Conservation (phyloP, 1,284 basidiomycete species). For the Puccinia polysora region DNA sequence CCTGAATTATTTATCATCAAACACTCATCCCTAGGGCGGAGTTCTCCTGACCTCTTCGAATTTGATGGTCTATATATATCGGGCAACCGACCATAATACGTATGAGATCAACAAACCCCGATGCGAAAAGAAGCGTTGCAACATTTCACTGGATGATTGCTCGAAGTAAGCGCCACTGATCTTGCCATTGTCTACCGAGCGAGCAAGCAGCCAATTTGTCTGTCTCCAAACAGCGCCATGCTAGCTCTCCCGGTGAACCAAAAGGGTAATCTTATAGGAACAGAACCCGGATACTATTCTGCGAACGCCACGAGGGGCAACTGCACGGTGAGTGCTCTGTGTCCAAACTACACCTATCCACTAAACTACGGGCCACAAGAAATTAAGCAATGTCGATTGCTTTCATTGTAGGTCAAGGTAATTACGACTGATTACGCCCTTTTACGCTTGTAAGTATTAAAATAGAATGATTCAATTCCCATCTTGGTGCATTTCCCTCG, state of each 20-base stretch:
- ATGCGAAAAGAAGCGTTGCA: background rate
- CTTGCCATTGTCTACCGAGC: no score
- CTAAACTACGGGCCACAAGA: background rate
- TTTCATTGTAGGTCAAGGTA: background rate
- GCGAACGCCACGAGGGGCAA: background rate
- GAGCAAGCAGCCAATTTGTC: no score
- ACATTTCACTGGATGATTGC: background rate
- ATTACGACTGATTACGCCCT: slow-evolving; percentile 2
- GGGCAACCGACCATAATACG: background rate
- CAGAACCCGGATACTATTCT: background rate
- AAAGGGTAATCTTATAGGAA: background rate
- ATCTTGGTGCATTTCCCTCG: background rate
- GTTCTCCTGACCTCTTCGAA: background rate
- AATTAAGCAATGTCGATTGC: background rate
- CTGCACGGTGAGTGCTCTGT: background rate
- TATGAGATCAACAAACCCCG: slow-evolving; percentile 2
- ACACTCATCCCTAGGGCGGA: background rate
- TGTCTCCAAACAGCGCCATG: background rate
- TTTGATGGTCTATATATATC: background rate
- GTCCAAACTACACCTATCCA: background rate
- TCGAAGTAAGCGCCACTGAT: background rate
- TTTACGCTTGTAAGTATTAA: background rate
- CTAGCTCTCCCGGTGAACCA: slow-evolving; percentile 2
- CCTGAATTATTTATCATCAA: background rate
- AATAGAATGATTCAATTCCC: background rate